Base-by-base conservation (phyloP, 2,329 filamentous ascomycete genomes). In the Capronia coronata region DNA sequence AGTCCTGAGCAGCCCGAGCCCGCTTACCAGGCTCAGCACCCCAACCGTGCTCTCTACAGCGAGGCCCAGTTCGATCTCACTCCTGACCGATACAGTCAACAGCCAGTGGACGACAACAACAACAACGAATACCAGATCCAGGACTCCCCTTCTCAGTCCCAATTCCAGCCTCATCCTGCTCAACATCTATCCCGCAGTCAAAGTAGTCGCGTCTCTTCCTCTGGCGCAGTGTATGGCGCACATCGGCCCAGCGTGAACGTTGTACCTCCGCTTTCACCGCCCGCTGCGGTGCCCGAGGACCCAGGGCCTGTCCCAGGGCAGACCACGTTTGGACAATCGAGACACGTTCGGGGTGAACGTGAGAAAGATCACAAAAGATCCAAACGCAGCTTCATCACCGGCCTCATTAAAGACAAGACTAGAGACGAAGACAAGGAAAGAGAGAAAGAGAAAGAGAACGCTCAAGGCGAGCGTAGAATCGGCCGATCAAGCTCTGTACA, bases 271-370 rank as follows among this genome's bases (percentile, higher is more conserved):
- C 32, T 48, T 29, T 46, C 52, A 44, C 54, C 52, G 34, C 50
- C 49, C 18, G 35, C 48, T n/a, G 47, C 52, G 32, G 48, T 46
- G 27, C 49, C 51, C 21, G 44, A 54, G 48, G 51, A 50, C 21
- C 46, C 56, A 7, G 45, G 41, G 4, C 53, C 54, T 10, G 29
- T 54, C 30, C 57, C 58, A 25, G 55, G 52, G 19, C 58, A 53
- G 29, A 59, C 58, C 21, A 48, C 48, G 16, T 61, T 59, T 49
- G 58, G 57, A 19, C 44, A 54, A 21, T 56, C 58, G 18, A 55
- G 49, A 39, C 49, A 52, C 13, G 52, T 57, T 11, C 50, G 47
- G 22, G 52, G 51, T n/a, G 30, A 49, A 22, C 45, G 49, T 16
- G 50, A 58, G 43, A 56, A 59, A 40, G 48, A 59, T 30, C 51